Evolutionary conservation across 2,329 filamentous ascomycete species (phyloP), one percentile per base, ranked within the genome.

Genomic region (Calonectria pseudoreteaudii): DNA sequence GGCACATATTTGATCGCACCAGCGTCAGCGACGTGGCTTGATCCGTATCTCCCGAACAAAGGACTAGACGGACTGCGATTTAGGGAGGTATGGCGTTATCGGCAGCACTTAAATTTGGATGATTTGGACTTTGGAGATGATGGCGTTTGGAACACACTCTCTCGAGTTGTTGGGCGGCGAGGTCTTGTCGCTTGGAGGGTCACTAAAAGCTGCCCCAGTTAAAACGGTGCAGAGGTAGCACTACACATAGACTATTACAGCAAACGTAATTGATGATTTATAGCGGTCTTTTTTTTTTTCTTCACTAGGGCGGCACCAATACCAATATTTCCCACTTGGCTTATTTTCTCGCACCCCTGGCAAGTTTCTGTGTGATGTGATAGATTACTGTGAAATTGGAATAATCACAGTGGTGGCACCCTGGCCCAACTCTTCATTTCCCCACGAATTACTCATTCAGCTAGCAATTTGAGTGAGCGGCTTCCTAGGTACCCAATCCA

Each of bases 121-220:
- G 94, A 96, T 84, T 86, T 96, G 81, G 94, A 96, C 81, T 95
- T 94, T 86, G 93, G 87, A 2, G 92, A 94, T 74, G 94, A 96
- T 78, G 94, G 94, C 8, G 87, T 96, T 66, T 93, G 91, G 92
- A 87, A 90, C 74, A 96, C 94, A 10, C 83, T 96, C 58, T 86
- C 87, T 44, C 87, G 94, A 77, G 93, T 95, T 5, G 85, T 95
- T 77, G 92, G 92, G 47, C 87, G 91, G 76, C 86, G 92, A 65
- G 92, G 92, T 8, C 83, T 93, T 20, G 89, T 88, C 41, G 90
- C 88, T 47, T 93, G 91, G 91, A 89, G 91, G 72, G 89, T 93
- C 10, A 93, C 91, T 28, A 93, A 91, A 84, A 92, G 89, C 81
- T 92, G 91, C 72, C 71, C 68, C 58, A 72, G 70, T n/a, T 77